Base-by-base conservation (phyloP, 2,329 filamentous ascomycete genomes). In the Fusarium kyushuense region DNA sequence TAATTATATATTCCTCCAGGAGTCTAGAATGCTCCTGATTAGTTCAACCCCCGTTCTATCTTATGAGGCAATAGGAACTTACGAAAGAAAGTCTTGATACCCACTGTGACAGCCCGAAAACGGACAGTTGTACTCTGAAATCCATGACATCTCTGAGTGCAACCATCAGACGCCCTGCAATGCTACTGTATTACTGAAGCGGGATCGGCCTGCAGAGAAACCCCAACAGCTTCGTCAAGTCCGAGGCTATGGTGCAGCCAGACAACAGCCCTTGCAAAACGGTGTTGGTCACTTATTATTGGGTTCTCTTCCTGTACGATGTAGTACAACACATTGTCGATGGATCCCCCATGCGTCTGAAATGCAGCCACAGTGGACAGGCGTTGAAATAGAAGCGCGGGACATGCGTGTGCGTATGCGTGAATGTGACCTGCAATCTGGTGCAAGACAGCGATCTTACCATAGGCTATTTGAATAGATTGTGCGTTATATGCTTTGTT, bases 121-220 rank as follows among this genome's bases (percentile, higher is more conserved):
- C 40, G 51, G 42, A 65, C 55, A 54, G 41, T 54, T 57, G 42
- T 42, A 54, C 30, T 42, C 42, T 19, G 41, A 68, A 54, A 43
- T 35, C 59, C 65, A 61, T 52, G 54, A 17, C 60, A 69, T 69
- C 69, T 36, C 65, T 55, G 65, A 47, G 52, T 69, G 55, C 25
- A 62, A 68, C 65, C 52, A 58, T 29, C 41, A 58, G 29, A 54
- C 30, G 46, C 45, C 30, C 36, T 16, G 23, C 27, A 21, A 42
- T 45, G 27, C 12, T 49, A 32, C 48, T 61, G 65, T 47, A 69
- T 59, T 69, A 47, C 65, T 61, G 51, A 69, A 54, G 47, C 42
- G 40, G 61, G 51, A 47, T 51, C 51, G 19, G 25, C 51, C 46
- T 69, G 42, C 49, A 53, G 63, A 58, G 58, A 41, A 66, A 52